phyloP scores from a whole-genome alignment of 352 stramenopile species.

The Globisporangium okanoganense region DNA sequence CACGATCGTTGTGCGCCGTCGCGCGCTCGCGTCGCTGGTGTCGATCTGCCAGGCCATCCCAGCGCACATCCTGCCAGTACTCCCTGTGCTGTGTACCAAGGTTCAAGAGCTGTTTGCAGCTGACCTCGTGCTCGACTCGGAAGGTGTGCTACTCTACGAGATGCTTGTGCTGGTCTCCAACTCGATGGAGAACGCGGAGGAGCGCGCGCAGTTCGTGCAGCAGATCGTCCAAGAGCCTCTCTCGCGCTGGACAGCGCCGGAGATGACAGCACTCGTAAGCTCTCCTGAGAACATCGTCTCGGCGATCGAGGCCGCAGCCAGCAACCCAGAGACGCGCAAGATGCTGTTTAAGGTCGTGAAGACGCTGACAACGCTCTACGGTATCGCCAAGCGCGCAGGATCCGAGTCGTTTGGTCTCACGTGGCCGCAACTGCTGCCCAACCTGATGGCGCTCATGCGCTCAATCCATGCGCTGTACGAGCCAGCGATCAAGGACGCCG shows the following conservation, averaged over 20 bases:
- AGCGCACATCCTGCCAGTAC: slow-evolving; percentile 68
- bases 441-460: slow-evolving; percentile 51
- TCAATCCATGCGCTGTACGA: slow-evolving; percentile 60
- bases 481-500: slow-evolving; percentile 40
- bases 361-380: slow-evolving; percentile 76
- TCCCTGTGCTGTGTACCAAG: slow-evolving; percentile 65
- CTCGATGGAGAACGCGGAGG: slow-evolving; percentile 60
- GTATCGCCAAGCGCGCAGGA: slow-evolving; percentile 59
- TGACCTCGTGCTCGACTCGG: slow-evolving; percentile 68
- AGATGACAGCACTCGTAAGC: slow-evolving; percentile 59
- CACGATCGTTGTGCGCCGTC: slow-evolving; percentile 65
- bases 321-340: slow-evolving; percentile 39
- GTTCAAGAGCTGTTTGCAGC: slow-evolving; percentile 66
- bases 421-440: slow-evolving; percentile 72
- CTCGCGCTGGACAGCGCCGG: slow-evolving; percentile 51
- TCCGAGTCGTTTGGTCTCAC: slow-evolving; percentile 40
- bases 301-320: slow-evolving; percentile 41
- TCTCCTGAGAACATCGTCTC: slow-evolving; percentile 50
- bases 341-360: slow-evolving; percentile 58
- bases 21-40: slow-evolving; percentile 64
- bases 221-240: slow-evolving; percentile 74
- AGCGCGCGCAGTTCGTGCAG: slow-evolving; percentile 61
- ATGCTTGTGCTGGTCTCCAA: slow-evolving; percentile 82
- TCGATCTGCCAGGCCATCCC: slow-evolving; percentile 77
- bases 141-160: slow-evolving; percentile 77